A percentile compares a stretch with the other conserved stretches of the same genome.
Evolutionary conservation across 1,139 yeast species (phyloP).

Genomic region (Trichomonascaceae sp.): DNA sequence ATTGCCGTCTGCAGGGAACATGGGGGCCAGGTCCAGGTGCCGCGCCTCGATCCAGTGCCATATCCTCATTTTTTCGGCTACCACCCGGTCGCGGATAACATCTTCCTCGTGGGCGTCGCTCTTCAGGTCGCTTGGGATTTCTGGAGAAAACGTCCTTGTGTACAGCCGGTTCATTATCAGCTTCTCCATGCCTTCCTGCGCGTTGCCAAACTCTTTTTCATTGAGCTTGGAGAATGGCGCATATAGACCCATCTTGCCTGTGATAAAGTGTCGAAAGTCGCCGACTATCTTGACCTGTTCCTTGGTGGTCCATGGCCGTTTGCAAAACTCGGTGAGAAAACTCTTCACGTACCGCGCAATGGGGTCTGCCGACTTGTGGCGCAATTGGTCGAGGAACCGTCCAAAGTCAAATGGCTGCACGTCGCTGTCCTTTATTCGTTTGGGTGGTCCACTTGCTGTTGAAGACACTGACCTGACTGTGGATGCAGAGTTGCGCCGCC

Average conservation of each 20-base stretch:
- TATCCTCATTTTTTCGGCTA: constrained; percentile 45
- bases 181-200: constrained; percentile 87
- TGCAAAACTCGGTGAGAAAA: constrained; percentile 61
- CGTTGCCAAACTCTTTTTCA: constrained; percentile 49
- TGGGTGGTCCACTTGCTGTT: too few relatives aligned
- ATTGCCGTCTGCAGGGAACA: constrained; percentile 24
- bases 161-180: constrained; percentile 80
- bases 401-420: constrained; percentile 62
- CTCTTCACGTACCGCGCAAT: constrained; percentile 70
- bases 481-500: too few relatives aligned
- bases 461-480: too few relatives aligned
- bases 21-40: constrained; percentile 66
- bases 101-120: constrained; percentile 49
- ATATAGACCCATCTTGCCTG: constrained; percentile 46
- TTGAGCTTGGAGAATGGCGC: constrained; percentile 69
- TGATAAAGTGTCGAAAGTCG: constrained; percentile 55
- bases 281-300: constrained; percentile 67
- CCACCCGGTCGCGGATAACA: constrained; percentile 43
- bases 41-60: constrained; percentile 64
- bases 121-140: constrained; percentile 33
- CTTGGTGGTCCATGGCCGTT: constrained; percentile 56
- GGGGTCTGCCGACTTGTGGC: constrained; percentile 73
- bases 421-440: constrained; percentile 8
- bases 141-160: constrained; percentile 70
- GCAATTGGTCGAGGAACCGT: constrained; percentile 56